phyloP scores from a whole-genome alignment of 768 basidiomycete species.

The Macrocybe gigantea region DNA sequence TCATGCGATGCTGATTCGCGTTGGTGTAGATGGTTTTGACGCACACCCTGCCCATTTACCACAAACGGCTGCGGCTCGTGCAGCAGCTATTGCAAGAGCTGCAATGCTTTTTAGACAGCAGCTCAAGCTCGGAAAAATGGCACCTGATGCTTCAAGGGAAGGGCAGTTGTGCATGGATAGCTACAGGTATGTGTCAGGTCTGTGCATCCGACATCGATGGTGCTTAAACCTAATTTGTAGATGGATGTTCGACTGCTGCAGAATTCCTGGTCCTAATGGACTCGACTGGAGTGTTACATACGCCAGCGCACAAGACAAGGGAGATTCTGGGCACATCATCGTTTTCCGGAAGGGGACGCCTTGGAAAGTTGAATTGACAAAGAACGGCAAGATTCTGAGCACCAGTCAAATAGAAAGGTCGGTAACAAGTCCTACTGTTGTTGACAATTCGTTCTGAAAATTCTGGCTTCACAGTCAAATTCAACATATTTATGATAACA shows the following conservation, averaged over 20 bases:
- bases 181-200: slow-evolving; percentile 48
- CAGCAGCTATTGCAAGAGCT: slow-evolving; percentile 64
- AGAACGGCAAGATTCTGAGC: slow-evolving; percentile 52
- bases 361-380: slow-evolving; percentile 70
- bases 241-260: slow-evolving; percentile 92
- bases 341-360: slow-evolving; percentile 81
- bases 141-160: slow-evolving; percentile 63
- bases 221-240: slow-evolving; percentile 25
- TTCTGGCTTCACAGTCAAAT: slow-evolving; percentile 48
- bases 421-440: slow-evolving; percentile 7
- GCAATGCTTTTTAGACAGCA: slow-evolving; percentile 71
- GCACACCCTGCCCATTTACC: slow-evolving; percentile 55
- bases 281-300: slow-evolving; percentile 75
- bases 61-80: slow-evolving; percentile 55
- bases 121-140: slow-evolving; percentile 58
- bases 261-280: slow-evolving; percentile 68
- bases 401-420: slow-evolving; percentile 63
- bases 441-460: neutral
- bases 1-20: neutral
- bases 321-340: slow-evolving; percentile 72
- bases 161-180: slow-evolving; percentile 82
- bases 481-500: slow-evolving; percentile 63
- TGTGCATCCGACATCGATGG: neutral
- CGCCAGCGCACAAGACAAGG: slow-evolving; percentile 48
- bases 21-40: slow-evolving; percentile 68